phyloP scores from a whole-genome alignment of 2,329 filamentous ascomycete genomes.

The Parastagonospora nodorum region DNA sequence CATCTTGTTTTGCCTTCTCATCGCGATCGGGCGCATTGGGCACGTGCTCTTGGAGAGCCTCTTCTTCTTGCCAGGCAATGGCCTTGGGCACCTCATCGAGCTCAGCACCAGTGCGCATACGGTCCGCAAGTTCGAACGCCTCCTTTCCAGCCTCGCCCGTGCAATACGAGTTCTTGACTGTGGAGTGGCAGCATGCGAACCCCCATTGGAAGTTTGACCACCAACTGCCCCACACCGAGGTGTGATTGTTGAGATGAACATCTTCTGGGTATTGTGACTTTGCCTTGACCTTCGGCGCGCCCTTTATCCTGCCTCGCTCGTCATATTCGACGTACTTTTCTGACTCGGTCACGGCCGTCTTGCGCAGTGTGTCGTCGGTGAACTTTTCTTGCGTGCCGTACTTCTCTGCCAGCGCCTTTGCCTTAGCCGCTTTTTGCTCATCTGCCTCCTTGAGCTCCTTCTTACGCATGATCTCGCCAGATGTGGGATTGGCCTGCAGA shows the following conservation, averaged over 20 bases:
- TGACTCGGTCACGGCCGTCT: constrained; percentile 74
- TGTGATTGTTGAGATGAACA: constrained; percentile 87
- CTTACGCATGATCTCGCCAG: constrained; percentile 81
- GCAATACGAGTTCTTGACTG: constrained; percentile 95
- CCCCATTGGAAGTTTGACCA: constrained; percentile 96
- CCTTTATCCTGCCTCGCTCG: constrained; percentile 85
- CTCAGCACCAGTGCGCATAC: constrained; percentile 56
- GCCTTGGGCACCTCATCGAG: constrained; percentile 50
- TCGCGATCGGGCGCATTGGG: constrained; percentile 51
- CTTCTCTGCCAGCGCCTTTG: constrained; percentile 75
- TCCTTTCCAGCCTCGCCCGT: constrained; percentile 86
- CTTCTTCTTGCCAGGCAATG: constrained; percentile 51
- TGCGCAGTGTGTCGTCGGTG: constrained; percentile 65
- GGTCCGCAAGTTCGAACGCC: constrained; percentile 78
- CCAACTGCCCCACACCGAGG: constrained; percentile 94
- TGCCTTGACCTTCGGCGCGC: constrained; percentile 73
- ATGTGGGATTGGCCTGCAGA: constrained; percentile 94
- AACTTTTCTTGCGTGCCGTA: constrained; percentile 75
- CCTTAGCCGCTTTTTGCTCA: constrained; percentile 68
- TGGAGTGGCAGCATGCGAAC: constrained; percentile 92
- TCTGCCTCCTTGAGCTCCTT: constrained; percentile 77
- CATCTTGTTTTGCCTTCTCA: constrained; percentile 49
- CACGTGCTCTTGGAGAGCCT: constrained; percentile 47
- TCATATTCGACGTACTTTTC: constrained; percentile 95
- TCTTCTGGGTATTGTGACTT: constrained; percentile 95